A percentile compares a stretch with the other conserved stretches of the same genome.
phyloP scores from a whole-genome alignment of 1,284 basidiomycete species.

The Exobasidium rhododendri region DNA sequence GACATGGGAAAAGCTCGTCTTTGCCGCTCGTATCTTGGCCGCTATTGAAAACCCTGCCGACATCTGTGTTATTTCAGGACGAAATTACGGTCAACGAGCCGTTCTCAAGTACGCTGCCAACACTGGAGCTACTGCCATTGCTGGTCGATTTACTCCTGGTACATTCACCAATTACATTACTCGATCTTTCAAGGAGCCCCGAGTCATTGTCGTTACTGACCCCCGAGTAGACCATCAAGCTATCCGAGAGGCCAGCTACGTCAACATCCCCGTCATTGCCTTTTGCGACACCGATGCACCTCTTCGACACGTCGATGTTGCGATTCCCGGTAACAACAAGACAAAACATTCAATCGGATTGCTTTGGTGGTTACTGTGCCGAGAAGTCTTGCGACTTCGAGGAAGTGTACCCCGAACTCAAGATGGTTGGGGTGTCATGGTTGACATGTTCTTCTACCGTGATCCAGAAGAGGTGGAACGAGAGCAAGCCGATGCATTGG shows the following conservation, averaged over 20 bases:
- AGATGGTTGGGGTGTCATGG: conserved; percentile 93
- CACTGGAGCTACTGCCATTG: conserved; percentile 97
- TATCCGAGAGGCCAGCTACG: conserved; percentile 98
- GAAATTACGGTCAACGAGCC: conserved; percentile 97
- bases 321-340: conserved; percentile 99
- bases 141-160: conserved; percentile 98
- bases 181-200: conserved; percentile 99
- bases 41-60: conserved; percentile 93
- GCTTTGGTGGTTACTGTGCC: conserved; percentile 97
- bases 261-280: conserved; percentile 99
- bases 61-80: conserved; percentile 94
- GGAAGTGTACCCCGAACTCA: conserved; percentile 83
- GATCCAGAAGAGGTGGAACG: conserved; percentile 98
- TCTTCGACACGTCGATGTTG: conserved; percentile 94
- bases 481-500: conserved; percentile 78
- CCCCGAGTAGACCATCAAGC: conserved; percentile 99
- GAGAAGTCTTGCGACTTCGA: conserved; percentile 92
- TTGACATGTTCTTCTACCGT: conserved; percentile 99
- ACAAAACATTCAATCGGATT: conserved; percentile 93
- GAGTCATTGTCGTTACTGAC: conserved; percentile 96
- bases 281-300: conserved; percentile 97
- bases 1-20: conserved; percentile 93
- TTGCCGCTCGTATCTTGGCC: conserved; percentile 54
- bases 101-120: conserved; percentile 97
- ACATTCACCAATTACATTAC: conserved; percentile 98